phyloP scores from a whole-genome alignment of 768 basidiomycete species.

The Russula abietina region DNA sequence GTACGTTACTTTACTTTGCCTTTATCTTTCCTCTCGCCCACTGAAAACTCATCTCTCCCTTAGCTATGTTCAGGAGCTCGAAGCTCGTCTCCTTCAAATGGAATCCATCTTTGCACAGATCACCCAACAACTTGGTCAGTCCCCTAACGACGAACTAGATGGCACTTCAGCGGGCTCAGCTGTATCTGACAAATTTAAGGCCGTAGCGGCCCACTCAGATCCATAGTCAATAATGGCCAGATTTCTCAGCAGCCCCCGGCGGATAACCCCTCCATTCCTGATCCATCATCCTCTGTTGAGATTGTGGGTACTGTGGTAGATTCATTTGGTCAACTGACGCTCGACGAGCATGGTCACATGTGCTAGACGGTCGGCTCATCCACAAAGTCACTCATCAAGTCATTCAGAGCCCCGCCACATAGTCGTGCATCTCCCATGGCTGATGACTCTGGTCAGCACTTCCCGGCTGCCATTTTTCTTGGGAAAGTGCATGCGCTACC shows the following conservation, averaged over 20 bases:
- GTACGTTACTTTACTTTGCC: slow-evolving; percentile 40
- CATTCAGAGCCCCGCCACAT: slow-evolving; percentile 69
- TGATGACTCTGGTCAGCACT: slow-evolving; percentile 76
- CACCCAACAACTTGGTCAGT: slow-evolving; percentile 66
- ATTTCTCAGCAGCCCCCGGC: slow-evolving; percentile 15
- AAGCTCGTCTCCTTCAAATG: slow-evolving; percentile 82
- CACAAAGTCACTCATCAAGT: slow-evolving; percentile 87
- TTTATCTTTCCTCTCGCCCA: slow-evolving; percentile 15
- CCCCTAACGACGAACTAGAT: slow-evolving; percentile 32
- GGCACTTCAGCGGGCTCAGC: slow-evolving; percentile 18
- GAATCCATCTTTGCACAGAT: slow-evolving; percentile 80
- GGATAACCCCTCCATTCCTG: slow-evolving; percentile 29
- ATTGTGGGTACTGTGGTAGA: slow-evolving; percentile 74
- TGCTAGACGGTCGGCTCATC: slow-evolving; percentile 91
- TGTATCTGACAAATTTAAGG: slow-evolving; percentile 7
- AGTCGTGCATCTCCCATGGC: slow-evolving; percentile 80
- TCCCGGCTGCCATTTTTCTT: slow-evolving; percentile 82
- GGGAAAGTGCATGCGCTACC: slow-evolving; percentile 81
- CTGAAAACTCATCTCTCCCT: background rate
- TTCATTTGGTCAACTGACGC: slow-evolving; percentile 79
- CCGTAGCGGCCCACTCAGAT: slow-evolving; percentile 26
- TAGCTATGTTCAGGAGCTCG: slow-evolving; percentile 89
- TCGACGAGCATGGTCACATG: slow-evolving; percentile 86
- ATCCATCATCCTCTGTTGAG: slow-evolving; percentile 44
- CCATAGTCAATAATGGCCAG: slow-evolving; percentile 26